A percentile compares a stretch with the other conserved stretches of the same genome.
Evolutionary conservation across 2,329 filamentous ascomycete species (phyloP).

Genomic region (Neodidymelliopsis sp.): DNA sequence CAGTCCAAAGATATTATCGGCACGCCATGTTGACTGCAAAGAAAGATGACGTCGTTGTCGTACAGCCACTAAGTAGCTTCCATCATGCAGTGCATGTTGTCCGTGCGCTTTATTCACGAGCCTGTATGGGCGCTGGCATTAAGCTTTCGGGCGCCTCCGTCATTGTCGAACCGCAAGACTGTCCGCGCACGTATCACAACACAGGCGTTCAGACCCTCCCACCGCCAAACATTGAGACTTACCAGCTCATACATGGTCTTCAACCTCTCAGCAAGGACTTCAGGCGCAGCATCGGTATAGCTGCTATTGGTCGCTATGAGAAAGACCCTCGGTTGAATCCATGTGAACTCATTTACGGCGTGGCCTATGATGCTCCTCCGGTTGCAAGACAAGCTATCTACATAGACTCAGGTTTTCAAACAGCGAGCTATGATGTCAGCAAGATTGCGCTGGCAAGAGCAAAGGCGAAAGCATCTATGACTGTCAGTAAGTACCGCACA

Average conservation of each 20-base stretch:
- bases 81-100: too few species aligned
- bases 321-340: conserved; percentile 1
- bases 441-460: conserved; percentile 17
- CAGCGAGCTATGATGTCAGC: not conserved
- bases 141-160: too few species aligned
- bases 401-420: conserved; percentile 26
- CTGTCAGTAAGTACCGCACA: conserved; percentile 14
- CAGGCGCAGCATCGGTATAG: conserved; percentile 13
- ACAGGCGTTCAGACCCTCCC: conserved; percentile 26
- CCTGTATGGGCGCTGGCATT: too few species aligned
- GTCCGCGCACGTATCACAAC: conserved; percentile 16
- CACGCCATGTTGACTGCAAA: too few species aligned
- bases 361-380: not conserved
- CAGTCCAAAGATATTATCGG: too few species aligned
- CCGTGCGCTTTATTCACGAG: too few species aligned
- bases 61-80: too few species aligned
- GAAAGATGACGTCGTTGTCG: too few species aligned
- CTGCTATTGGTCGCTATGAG: conserved; percentile 19
- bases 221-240: conserved; percentile 10
- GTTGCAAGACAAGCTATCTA: not conserved
- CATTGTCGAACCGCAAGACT: not conserved
- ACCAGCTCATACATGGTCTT: conserved; percentile 20
- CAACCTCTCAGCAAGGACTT: conserved; percentile 14
- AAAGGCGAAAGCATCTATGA: conserved; percentile 23
- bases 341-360: conserved; percentile 11